Evolutionary conservation across 371 early-diverging fungal species (phyloP), one percentile per base, ranked within the genome.

Genomic region (Entomophthora muscae): DNA sequence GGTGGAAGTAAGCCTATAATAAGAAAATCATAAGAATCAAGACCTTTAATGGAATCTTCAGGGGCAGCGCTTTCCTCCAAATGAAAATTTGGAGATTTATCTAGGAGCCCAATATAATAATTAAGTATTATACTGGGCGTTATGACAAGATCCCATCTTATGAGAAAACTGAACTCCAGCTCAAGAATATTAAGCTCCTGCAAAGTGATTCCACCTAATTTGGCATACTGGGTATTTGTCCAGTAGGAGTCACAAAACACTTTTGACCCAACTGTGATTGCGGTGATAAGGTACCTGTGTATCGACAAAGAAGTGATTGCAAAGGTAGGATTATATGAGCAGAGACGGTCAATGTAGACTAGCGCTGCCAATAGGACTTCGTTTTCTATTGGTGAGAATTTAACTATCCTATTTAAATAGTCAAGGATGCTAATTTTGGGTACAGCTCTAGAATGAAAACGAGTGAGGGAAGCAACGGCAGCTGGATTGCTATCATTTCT

Each of bases 391-490:
- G 90, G 85, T 28, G 94, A 91, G 70, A 91, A 96, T 72, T 85
- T 85, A 57, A 90, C 83, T 64, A 93, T 88, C 28, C 94, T 82
- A 32, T 80, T 72, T 55, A 92, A 71, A 66, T 93, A 92, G 62
- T 90, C 90, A 64, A 66, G 65, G 7, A 93, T 80, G 10, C 84
- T 78, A 61, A 94, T 93, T 65, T 78, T 80, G n/a, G 98, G 96
- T 22, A 92, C 83, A 26, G 89, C 88, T 57, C 96, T 82, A n/a
- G 95, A 95, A 69, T 98, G 98, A 66, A 98, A 98, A 30, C 97
- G 85, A 2, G 98, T 94, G 21, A 95, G 73, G 63, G 83, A 89
- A 64, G 83, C 75, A 22, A 82, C 76, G 12, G 86, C 86, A 57
- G 86, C 70, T 27, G 89, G 89, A 61, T 94, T 90, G 60, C 81